Conservation (phyloP, 1,139 yeast genomes). For the Tardiomyces blankii region DNA sequence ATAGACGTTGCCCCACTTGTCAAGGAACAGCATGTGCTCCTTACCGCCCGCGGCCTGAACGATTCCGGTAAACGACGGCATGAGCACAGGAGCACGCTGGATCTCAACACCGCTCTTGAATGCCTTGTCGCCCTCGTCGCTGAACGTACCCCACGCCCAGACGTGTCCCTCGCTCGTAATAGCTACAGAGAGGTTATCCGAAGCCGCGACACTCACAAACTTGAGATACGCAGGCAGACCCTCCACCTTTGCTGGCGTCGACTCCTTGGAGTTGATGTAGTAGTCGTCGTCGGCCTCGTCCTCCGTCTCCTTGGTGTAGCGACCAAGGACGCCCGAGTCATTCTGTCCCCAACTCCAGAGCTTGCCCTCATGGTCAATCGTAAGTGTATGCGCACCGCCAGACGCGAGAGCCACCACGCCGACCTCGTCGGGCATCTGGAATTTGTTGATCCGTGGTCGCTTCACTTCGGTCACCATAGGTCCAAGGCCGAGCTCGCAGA, state of each 20-base stretch:
- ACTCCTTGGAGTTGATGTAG: conserved; percentile 75
- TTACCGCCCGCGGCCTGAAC: conserved; percentile 90
- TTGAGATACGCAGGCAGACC: conserved; percentile 46
- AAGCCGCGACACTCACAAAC: conserved; percentile 79
- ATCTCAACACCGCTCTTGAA: conserved; percentile 54
- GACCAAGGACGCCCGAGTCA: conserved; percentile 87
- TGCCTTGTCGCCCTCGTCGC: conserved; percentile 88
- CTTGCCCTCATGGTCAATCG: conserved; percentile 59
- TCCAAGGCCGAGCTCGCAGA: conserved; percentile 95
- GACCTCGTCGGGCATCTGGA: conserved; percentile 44
- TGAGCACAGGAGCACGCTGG: conserved; percentile 58
- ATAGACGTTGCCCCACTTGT: conserved; percentile 72
- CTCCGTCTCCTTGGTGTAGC: conserved; percentile 51
- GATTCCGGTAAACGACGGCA: conserved; percentile 52
- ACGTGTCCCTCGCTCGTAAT: conserved; percentile 75
- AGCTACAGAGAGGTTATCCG: conserved; percentile 82
- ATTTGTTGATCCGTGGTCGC: conserved; percentile 86
- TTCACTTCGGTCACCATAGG: conserved; percentile 90
- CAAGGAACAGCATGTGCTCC: conserved; percentile 80
- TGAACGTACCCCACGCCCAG: conserved; percentile 95
- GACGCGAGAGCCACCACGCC: conserved; percentile 78
- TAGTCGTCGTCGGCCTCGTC: conserved; percentile 66
- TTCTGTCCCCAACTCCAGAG: conserved; percentile 98
- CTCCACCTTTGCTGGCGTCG: conserved; percentile 74
- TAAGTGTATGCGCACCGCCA: conserved; percentile 93